Conservation (phyloP, 305 asterid species). For the Ilex paraguariensis region DNA sequence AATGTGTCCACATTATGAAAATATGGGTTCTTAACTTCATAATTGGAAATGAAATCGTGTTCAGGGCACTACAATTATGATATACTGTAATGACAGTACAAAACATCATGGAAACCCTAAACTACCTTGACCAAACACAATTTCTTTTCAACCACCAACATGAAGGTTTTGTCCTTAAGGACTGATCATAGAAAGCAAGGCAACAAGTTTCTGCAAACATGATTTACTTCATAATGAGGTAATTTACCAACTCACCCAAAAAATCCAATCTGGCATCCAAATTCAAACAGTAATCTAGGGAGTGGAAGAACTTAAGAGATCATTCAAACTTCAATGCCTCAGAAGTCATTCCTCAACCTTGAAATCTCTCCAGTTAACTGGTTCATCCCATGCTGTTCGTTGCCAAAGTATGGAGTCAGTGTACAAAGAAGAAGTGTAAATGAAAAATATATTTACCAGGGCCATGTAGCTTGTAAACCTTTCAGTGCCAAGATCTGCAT, state of each 20-base stretch:
- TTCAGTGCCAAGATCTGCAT: conserved; percentile 99
- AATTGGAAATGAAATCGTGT: conserved; percentile 20
- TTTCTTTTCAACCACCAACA: conserved; percentile 40
- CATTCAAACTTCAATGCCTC: conserved; percentile 99
- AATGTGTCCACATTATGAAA: conserved; percentile 5
- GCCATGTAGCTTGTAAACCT: conserved; percentile 99
- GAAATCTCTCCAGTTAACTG: conserved; percentile 72
- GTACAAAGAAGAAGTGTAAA: conserved; percentile 71
- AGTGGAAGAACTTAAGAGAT: conserved; percentile 99
- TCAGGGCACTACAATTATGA: conserved; percentile 29
- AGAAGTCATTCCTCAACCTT: conserved; percentile 99
- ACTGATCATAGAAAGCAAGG: conserved; percentile 53
- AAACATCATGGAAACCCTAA: conserved; percentile 36
- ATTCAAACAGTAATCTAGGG: conserved; percentile 93
- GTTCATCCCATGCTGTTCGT: conserved; percentile 97
- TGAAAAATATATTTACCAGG: conserved; percentile 98
- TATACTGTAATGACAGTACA: conserved; percentile 28
- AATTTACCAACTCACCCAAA: conserved; percentile 95
- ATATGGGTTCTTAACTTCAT: neutral
- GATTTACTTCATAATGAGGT: conserved; percentile 78
- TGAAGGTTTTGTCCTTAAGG: conserved; percentile 43
- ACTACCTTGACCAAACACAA: conserved; percentile 54
- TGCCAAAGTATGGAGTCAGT: conserved; percentile 96
- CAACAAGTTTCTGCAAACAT: conserved; percentile 72
- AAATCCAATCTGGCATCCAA: conserved; percentile 84